Base-by-base conservation (phyloP, 1,139 yeast species). In the Lodderomyces elongisporus region DNA sequence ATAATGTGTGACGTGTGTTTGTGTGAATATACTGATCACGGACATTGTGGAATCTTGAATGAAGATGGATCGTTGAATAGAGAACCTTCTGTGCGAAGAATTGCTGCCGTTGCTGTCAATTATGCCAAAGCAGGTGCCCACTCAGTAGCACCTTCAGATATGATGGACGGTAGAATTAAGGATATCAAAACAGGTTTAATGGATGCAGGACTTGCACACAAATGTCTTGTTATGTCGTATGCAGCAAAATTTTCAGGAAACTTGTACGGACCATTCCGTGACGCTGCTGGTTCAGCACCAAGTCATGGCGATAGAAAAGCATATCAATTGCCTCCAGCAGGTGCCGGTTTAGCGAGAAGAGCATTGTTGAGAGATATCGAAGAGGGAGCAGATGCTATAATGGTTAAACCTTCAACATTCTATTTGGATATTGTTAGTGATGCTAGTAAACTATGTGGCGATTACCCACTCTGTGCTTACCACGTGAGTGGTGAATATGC, bases 401-500 rank as follows among this genome's bases (percentile, higher is more conserved):
- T 91, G 52, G 88, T 91, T 42, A 91, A 91, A 54, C 99, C 99
- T n/a, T 85, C 96, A 4, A 88, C 97, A 3, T 91, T 91, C 58
- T 91, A 89, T 58, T 71, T 91, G 50, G 99, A 91, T 56, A 73
- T 91, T 38, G 82, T 91, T 56, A 71, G 82, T 41, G 96, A 91
- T 52, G 96, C 98, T 1, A 70, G 91, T 26, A 79, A 74, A 48
- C 70, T 89, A 36, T 85, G 95, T 54, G 60, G 68, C 35, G 93
- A 91, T 56, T 77, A 83, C 48, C 98, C 98, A 18, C 68, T 91
- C 33, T 88, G 96, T 54, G 93, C 95, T 17, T 91, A 91, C 60
- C 98, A 93, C 57, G 99, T 91, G 21, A 79, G 93, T 58, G 99
- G 99, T 31, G 99, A 91, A 60, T 91, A 77, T 54, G 96, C 98